Base-by-base conservation (phyloP, 257 asterid genomes). In the Solanum peruvianum region DNA sequence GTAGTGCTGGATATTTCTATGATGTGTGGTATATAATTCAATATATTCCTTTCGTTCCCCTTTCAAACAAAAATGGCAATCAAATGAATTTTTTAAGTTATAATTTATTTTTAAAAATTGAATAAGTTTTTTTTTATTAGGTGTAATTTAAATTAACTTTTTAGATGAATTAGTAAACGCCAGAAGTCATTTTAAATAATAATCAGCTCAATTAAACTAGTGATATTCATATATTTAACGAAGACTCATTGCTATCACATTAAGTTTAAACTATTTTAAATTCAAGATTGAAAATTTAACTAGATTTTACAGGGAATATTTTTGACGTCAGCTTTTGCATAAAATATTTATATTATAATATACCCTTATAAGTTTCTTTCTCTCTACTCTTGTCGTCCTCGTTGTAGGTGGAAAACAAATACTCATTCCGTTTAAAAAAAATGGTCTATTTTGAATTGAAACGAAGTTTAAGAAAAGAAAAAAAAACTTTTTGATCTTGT, bases 401-500 rank as follows among this genome's bases (percentile, higher is more conserved):
- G 27, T 47, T 80, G 39, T 78, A 45, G 66, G 37, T 25, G 64
- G n/a, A 9, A 49, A 8, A 6, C 29, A 80, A 47, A 27, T 33
- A 33, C 35, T 33, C 35, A 5, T 3, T 33, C 5, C 35, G 35
- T 33, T 33, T 33, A 0, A 0, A 33, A 33, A 33, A 33, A 4
- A 33, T 33, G 5, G 1, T 33, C 5, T 33, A 33, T 0, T 33
- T 33, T 33, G 35, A 33, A 1, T 33, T 33, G 35, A 4, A 3
- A 33, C 5, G 4, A 33, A 33, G 3, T 33, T 33, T 33, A 33
- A 33, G 35, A 33, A 33, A 33, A 33, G 4, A 31, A n/a, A n/a
- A n/a, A 33, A 0, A 0, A 0, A 0, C 3, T 31, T 31, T 33
- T 33, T 33, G 0, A 33, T 33, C 35, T 33, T 33, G 1, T 33